A percentile compares a stretch with the other conserved stretches of the same genome.
Evolutionary conservation across 768 basidiomycete genomes (phyloP).

Genomic region (Trametes sanguinea): DNA sequence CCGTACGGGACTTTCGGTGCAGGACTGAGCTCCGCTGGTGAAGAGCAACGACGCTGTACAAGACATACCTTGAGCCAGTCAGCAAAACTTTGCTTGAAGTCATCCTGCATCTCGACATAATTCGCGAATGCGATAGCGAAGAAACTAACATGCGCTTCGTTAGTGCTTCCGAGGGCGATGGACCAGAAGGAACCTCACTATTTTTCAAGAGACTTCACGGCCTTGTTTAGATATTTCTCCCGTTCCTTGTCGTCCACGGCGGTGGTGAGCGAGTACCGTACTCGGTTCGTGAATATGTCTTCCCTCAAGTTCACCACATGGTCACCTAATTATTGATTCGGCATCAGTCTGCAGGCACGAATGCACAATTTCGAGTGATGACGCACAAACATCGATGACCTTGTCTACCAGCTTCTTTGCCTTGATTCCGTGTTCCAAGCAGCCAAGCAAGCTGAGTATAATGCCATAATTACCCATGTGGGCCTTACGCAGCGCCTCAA

Average conservation of each 20-base stretch:
- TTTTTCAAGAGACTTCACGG: slow-evolving; percentile 80
- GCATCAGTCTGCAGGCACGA: not conserved
- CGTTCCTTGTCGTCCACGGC: slow-evolving; percentile 60
- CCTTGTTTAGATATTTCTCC: slow-evolving; percentile 61
- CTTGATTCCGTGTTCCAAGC: slow-evolving; percentile 80
- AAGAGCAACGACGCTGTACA: no score
- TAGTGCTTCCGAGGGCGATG: no score
- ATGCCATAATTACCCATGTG: slow-evolving; percentile 91
- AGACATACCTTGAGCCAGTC: slow-evolving; percentile 77
- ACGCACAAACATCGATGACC: slow-evolving; percentile 74
- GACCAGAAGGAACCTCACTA: slow-evolving; percentile 54
- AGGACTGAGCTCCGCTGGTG: no score
- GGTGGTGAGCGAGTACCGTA: slow-evolving; percentile 83
- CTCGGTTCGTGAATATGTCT: slow-evolving; percentile 78
- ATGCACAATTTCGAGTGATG: slow-evolving; percentile 14
- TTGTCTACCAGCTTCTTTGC: slow-evolving; percentile 91
- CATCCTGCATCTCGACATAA: slow-evolving; percentile 69
- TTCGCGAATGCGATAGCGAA: slow-evolving; percentile 94
- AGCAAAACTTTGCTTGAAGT: slow-evolving; percentile 71
- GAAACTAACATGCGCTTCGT: slow-evolving; percentile 53
- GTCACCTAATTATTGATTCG: slow-evolving; percentile 57
- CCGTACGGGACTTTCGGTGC: slow-evolving; percentile 61
- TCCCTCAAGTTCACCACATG: slow-evolving; percentile 92
- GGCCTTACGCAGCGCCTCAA: slow-evolving; percentile 88
- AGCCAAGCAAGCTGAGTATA: slow-evolving; percentile 90